Base-by-base conservation (phyloP, 1,139 yeast species). In the Blastobotrys arbuscula region DNA sequence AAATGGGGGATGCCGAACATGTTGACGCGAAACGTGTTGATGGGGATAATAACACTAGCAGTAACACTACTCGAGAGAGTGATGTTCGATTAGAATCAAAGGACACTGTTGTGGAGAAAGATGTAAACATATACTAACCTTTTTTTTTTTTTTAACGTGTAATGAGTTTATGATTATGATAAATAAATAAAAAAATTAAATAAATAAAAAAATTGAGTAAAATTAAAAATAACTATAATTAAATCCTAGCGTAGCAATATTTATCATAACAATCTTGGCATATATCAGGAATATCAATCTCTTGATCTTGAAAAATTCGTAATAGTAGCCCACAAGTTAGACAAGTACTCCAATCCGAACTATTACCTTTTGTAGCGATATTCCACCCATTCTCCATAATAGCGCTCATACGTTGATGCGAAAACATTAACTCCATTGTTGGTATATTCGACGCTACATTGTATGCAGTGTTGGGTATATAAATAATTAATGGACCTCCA, bases 301-400 rank as follows among this genome's bases (percentile, higher is more conserved):
- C 82, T 44, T 74, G 68, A 60, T 94, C 76, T 69, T 88, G 95
- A 63, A 83, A 83, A 49, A 83, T 79, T 65, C 96, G 80, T 67
- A 88, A 82, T 51, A 89, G 74, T 48, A 88, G 79, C 9, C 97
- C 97, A 73, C 97, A 89, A 1, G 89, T 87, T 47, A 89, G 77
- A 73, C 97, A 90, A 7, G 84, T 77, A 48, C 78, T 74, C 83
- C 89, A 89, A 48, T 83, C 82, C 1, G 72, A 84, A 39, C 79
- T 69, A 64, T 88, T 88, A 57, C 76, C 75, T 64, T 88, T 78
- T 1, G 95, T 76, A 21, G 86, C 79, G 34, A 79, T 78, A 63
- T 85, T 94, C 63, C 83, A 87, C 13, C 96, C 97, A 64, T 89
- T 90, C 59, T 75, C 70, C 54, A 89, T 79, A 70, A 88, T 75